Conservation (phyloP, 192 early-diverging fungal genomes). For the Gonapodya prolifera region DNA sequence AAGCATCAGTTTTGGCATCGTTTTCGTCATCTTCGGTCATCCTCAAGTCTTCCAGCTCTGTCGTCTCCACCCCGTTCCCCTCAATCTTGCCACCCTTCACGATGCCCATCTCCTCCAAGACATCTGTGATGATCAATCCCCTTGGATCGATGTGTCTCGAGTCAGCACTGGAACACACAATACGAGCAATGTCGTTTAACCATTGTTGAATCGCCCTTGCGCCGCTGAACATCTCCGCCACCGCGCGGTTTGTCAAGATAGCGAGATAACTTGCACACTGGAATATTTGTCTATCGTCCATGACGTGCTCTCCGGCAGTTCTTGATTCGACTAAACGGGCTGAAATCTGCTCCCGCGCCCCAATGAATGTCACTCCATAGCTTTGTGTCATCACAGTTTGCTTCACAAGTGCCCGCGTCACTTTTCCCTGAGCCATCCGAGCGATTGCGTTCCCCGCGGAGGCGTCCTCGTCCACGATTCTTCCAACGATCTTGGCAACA, state of each 20-base stretch:
- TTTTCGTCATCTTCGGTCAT: constrained; percentile 16
- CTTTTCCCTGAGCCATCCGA: constrained; percentile 43
- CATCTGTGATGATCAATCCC: constrained; percentile 17
- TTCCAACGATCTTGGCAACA: constrained; percentile 63
- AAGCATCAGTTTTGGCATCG: constrained; percentile 22
- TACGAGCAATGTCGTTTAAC: constrained; percentile 73
- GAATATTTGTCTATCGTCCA: constrained; percentile 51
- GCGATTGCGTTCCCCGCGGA: constrained; percentile 47
- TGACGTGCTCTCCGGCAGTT: constrained; percentile 23
- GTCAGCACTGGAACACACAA: constrained; percentile 65
- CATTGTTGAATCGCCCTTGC: constrained; percentile 87
- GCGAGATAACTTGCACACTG: constrained; percentile 62
- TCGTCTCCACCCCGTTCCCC: constrained; percentile 5
- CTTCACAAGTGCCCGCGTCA: constrained; percentile 92
- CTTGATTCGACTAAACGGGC: constrained; percentile 63
- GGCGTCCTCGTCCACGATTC: constrained; percentile 55
- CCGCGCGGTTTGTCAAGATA: constrained; percentile 63
- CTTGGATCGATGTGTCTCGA: background rate
- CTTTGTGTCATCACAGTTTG: constrained; percentile 99
- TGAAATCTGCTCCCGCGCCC: constrained; percentile 76
- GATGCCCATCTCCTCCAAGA: constrained; percentile 23
- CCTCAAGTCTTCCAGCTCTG: constrained; percentile 23
- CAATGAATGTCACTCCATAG: constrained; percentile 95
- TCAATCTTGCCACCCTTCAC: constrained; percentile 18
- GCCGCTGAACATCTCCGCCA: constrained; percentile 82